Conservation (phyloP, 441 rosid genomes). For the Codiaeum variegatum region DNA sequence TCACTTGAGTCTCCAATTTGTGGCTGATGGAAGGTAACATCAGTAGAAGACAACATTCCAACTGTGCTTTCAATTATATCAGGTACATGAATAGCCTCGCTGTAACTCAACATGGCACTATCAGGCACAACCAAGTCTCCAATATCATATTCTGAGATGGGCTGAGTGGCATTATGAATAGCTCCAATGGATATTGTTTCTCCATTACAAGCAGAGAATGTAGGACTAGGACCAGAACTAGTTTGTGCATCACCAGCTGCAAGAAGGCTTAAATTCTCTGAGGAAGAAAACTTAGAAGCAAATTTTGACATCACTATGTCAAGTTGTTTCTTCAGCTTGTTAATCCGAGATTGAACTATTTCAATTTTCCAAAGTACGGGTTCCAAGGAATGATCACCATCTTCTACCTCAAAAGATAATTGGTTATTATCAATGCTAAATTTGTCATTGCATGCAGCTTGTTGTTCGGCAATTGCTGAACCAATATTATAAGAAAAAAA, state of each 20-base stretch:
- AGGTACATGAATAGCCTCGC: slow-evolving; percentile 66
- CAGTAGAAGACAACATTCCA: slow-evolving; percentile 74
- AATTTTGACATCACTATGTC: slow-evolving; percentile 59
- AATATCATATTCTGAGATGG: slow-evolving; percentile 44
- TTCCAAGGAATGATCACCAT: slow-evolving; percentile 52
- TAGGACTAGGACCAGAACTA: slow-evolving; percentile 78
- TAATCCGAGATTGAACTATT: slow-evolving; percentile 52
- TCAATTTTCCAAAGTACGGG: slow-evolving; percentile 67
- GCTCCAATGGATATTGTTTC: slow-evolving; percentile 59
- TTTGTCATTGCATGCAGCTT: slow-evolving; percentile 34
- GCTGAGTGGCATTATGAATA: slow-evolving; percentile 40
- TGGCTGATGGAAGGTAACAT: slow-evolving; percentile 63
- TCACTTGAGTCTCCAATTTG: slow-evolving; percentile 59
- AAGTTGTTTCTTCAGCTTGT: slow-evolving; percentile 57
- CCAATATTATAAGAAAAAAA: slow-evolving; percentile 16
- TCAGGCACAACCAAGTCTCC: slow-evolving; percentile 62
- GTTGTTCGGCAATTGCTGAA: slow-evolving; percentile 41
- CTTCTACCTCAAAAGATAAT: slow-evolving; percentile 42
- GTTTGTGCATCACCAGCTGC: slow-evolving; percentile 59
- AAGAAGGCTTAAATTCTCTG: slow-evolving; percentile 80
- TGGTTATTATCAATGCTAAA: slow-evolving; percentile 36
- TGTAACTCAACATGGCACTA: slow-evolving; percentile 52
- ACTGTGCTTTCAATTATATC: slow-evolving; percentile 92
- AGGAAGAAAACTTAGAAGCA: slow-evolving; percentile 78
- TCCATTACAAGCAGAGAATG: slow-evolving; percentile 65